Percentiles rank a stretch among this genome's conserved stretches.
phyloP scores from a whole-genome alignment of 2,329 filamentous ascomycete genomes.

The Colletotrichum gigasporum region DNA sequence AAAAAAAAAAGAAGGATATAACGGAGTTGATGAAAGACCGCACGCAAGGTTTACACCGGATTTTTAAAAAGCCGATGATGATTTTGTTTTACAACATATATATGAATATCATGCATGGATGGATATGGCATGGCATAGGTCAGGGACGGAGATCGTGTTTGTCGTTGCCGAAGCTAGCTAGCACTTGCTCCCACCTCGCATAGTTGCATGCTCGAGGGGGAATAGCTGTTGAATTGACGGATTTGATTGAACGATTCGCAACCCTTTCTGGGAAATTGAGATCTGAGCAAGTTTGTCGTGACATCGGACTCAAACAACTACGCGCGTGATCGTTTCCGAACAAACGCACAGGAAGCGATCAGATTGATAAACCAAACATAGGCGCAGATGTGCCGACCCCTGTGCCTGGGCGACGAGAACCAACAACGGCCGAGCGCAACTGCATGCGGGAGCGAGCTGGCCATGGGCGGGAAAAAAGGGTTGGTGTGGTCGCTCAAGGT shows the following conservation, averaged over 20 bases:
- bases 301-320: too few species aligned
- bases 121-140: background rate
- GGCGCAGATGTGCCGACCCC: conserved; percentile 1
- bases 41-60: background rate
- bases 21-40: conserved; percentile 6
- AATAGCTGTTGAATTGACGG: background rate
- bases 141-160: background rate
- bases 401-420: too few species aligned
- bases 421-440: background rate
- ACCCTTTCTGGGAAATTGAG: background rate
- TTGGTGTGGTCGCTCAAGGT: background rate
- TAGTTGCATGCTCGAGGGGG: background rate
- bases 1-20: background rate
- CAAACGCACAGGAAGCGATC: too few species aligned
- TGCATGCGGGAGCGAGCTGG: background rate
- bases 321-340: too few species aligned
- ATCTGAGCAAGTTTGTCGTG: too few species aligned
- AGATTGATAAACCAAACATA: background rate
- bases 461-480: background rate
- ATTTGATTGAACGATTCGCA: background rate
- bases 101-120: conserved; percentile 6
- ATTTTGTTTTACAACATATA: background rate
- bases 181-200: background rate
- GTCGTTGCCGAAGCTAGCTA: too few species aligned
- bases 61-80: background rate